These are phyloP conservation scores for Alternaria metachromatica DNA, from an alignment of 2,329 filamentous ascomycete genomes.

Conservation along the genomic window DNA sequence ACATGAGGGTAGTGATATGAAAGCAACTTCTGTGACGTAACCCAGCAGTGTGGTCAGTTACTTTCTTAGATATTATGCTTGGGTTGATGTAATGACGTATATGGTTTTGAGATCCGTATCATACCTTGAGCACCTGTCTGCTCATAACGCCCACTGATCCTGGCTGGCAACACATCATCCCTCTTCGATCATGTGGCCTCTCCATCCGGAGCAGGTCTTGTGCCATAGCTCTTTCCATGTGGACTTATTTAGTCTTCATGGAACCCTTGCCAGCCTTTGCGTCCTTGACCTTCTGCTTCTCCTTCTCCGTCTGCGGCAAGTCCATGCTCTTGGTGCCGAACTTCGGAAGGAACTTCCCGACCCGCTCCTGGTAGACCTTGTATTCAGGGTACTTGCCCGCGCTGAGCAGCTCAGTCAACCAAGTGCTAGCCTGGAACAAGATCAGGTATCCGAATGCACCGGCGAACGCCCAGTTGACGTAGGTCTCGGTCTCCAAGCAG, in stretches of 20 bases:
- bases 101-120: not conserved
- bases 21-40: not conserved
- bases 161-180: not conserved
- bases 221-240: not conserved
- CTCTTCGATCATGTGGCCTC: not conserved
- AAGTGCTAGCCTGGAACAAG: constrained; percentile 89
- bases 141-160: not conserved
- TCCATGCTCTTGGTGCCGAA: constrained; percentile 42
- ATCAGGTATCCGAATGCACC: constrained; percentile 74
- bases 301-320: constrained; percentile 24
- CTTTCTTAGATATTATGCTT: not conserved
- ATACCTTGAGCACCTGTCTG: not conserved
- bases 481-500: constrained; percentile 72
- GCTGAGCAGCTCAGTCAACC: constrained; percentile 83
- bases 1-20: not conserved
- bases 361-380: constrained; percentile 77
- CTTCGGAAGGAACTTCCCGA: constrained; percentile 82
- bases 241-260: constrained; percentile 9
- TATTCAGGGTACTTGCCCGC: constrained; percentile 88
- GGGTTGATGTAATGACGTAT: accelerated
- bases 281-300: constrained; percentile 27
- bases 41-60: not conserved
- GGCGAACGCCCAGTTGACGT: constrained; percentile 78
- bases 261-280: constrained; percentile 29
- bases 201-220: not conserved